A percentile compares a stretch with the other conserved stretches of the same genome.
Evolutionary conservation across 2,329 filamentous ascomycete genomes (phyloP).

Genomic region (Ascochyta fabae): DNA sequence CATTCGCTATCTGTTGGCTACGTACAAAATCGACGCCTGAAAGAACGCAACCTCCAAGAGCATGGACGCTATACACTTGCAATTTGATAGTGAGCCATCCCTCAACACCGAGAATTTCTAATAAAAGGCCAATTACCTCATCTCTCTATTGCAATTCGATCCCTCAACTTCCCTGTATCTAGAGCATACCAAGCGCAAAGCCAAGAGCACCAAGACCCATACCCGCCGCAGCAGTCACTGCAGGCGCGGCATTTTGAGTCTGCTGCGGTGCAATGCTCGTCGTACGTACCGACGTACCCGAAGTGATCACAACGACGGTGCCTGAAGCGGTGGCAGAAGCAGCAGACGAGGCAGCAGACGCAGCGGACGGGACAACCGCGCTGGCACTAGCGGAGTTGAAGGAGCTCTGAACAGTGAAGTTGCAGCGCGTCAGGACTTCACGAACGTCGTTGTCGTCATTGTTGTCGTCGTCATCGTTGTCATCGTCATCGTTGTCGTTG

Average conservation of each 20-base stretch:
- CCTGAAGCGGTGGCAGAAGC: background rate
- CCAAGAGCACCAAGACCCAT: constrained; percentile 30
- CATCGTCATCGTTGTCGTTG: constrained; percentile 18
- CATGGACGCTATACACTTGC: background rate
- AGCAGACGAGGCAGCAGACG: constrained; percentile 7
- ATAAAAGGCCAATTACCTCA: too few species aligned
- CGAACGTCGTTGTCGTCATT: constrained; percentile 34
- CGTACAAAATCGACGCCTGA: background rate
- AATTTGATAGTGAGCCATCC: background rate
- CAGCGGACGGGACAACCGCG: constrained; percentile 9
- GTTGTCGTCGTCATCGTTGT: constrained; percentile 1
- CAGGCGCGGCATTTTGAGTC: constrained; percentile 19
- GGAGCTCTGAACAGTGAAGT: constrained; percentile 32
- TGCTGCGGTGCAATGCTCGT: constrained; percentile 3
- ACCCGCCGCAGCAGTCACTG: constrained; percentile 24
- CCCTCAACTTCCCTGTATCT: background rate
- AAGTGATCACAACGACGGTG: constrained; percentile 10
- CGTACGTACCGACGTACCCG: constrained; percentile 13
- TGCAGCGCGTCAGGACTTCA: constrained; percentile 40
- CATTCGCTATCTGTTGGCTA: background rate
- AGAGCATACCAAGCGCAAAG: constrained; percentile 29
- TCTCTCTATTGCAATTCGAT: background rate
- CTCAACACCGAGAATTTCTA: background rate
- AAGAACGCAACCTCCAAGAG: background rate
- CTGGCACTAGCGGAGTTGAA: constrained; percentile 29